A percentile compares a stretch with the other conserved stretches of the same genome.
phyloP scores from a whole-genome alignment of 169 alveolate genomes.

The Plasmodium malariae region DNA sequence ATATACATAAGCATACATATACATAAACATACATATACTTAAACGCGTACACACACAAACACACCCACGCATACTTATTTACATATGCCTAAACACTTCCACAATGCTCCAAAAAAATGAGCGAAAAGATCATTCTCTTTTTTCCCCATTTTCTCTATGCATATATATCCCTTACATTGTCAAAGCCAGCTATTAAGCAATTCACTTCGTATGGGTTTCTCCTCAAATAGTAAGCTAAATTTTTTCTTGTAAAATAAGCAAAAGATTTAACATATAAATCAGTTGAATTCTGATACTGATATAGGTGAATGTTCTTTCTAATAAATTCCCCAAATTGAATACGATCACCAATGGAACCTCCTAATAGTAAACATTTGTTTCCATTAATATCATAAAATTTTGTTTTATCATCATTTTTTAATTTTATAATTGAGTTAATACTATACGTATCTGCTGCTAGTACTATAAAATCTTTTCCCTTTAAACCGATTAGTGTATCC shows the following conservation, averaged over 20 bases:
- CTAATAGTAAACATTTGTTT: constrained; percentile 86
- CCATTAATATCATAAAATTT: constrained; percentile 86
- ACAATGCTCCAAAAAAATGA: not conserved
- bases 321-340: constrained; percentile 89
- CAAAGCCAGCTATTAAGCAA: constrained; percentile 90
- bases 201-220: constrained; percentile 91
- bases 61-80: not conserved
- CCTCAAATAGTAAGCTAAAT: constrained; percentile 90
- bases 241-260: constrained; percentile 90
- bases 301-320: constrained; percentile 86
- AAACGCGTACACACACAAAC: not conserved
- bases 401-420: constrained; percentile 78
- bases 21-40: not conserved
- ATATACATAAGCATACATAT: not conserved
- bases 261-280: constrained; percentile 87
- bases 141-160: too few relatives aligned
- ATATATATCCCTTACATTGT: constrained; percentile 75
- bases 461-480: constrained; percentile 87
- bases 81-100: too few relatives aligned
- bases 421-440: constrained; percentile 82
- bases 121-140: not conserved
- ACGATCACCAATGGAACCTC: constrained; percentile 91
- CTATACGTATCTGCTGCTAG: constrained; percentile 88
- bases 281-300: constrained; percentile 86
- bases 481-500: constrained; percentile 91